Percentiles rank a stretch among this genome's conserved stretches.
These are phyloP conservation scores for Gossypium lobatum DNA, from an alignment of 441 rosid genomes.

Conservation along the genomic window DNA sequence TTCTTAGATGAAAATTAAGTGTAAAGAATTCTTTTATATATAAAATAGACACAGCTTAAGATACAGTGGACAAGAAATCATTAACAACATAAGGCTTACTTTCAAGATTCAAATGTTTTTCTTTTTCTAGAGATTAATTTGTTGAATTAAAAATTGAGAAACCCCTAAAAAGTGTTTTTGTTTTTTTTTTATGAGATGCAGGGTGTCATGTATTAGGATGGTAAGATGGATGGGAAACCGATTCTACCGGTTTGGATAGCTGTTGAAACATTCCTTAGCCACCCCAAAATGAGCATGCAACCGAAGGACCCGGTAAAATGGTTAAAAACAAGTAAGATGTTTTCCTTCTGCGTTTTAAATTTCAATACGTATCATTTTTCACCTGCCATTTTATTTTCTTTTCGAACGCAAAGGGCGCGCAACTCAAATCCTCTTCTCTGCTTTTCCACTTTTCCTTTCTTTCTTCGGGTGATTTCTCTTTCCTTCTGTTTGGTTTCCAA, in stretches of 20 bases:
- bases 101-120: too few species aligned
- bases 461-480: conserved; percentile 11
- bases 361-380: conserved; percentile 2
- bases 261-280: background rate
- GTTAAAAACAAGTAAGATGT: background rate
- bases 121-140: too few species aligned
- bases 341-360: background rate
- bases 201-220: too few species aligned
- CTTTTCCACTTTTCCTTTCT: background rate
- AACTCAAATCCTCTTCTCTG: conserved; percentile 9
- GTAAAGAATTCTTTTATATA: too few species aligned
- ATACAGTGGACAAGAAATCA: too few species aligned
- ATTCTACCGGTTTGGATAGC: background rate
- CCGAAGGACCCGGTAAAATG: conserved; percentile 14
- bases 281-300: background rate
- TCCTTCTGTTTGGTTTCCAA: conserved; percentile 10
- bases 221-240: conserved; percentile 1
- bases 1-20: too few species aligned
- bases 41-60: too few species aligned
- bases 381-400: background rate
- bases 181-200: too few species aligned
- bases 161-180: too few species aligned
- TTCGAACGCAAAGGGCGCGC: conserved; percentile 16
- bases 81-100: too few species aligned
- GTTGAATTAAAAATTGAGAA: too few species aligned